phyloP scores from a whole-genome alignment of 179 eudicot genomes.

The Spinacia oleracea region DNA sequence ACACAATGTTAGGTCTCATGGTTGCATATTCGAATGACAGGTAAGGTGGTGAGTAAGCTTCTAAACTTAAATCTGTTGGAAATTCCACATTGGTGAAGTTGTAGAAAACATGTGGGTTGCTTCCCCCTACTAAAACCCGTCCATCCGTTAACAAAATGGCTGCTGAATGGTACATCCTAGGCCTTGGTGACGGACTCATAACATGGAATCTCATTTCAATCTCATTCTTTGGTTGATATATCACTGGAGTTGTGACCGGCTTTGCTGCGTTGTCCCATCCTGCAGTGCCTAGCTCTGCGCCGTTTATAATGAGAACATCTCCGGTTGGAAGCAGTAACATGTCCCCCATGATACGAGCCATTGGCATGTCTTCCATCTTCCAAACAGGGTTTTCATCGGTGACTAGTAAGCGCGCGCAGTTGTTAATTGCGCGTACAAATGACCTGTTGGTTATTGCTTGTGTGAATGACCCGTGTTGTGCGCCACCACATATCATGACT shows the following conservation, averaged over 20 bases:
- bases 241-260: constrained; percentile 59
- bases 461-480: constrained; percentile 41
- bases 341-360: constrained; percentile 78
- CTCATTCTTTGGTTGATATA: constrained; percentile 39
- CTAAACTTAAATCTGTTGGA: constrained; percentile 79
- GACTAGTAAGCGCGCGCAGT: constrained; percentile 60
- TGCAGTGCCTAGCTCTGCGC: constrained; percentile 70
- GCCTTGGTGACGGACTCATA: constrained; percentile 48
- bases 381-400: constrained; percentile 53
- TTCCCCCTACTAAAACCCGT: constrained; percentile 78
- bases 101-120: constrained; percentile 71
- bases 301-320: constrained; percentile 62
- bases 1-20: constrained; percentile 43
- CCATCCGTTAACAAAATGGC: constrained; percentile 64
- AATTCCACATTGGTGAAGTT: constrained; percentile 58
- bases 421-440: constrained; percentile 44
- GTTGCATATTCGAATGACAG: constrained; percentile 33
- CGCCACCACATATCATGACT: constrained; percentile 77
- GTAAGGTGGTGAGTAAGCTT: constrained; percentile 76
- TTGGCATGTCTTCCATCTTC: constrained; percentile 74
- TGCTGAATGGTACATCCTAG: constrained; percentile 75
- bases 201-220: constrained; percentile 36
- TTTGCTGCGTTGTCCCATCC: constrained; percentile 68
- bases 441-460: constrained; percentile 29
- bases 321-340: constrained; percentile 70